A percentile compares a stretch with the other conserved stretches of the same genome.
These are phyloP conservation scores for Petunia hybrid DNA, from an alignment of 305 asterid genomes.

Conservation along the genomic window DNA sequence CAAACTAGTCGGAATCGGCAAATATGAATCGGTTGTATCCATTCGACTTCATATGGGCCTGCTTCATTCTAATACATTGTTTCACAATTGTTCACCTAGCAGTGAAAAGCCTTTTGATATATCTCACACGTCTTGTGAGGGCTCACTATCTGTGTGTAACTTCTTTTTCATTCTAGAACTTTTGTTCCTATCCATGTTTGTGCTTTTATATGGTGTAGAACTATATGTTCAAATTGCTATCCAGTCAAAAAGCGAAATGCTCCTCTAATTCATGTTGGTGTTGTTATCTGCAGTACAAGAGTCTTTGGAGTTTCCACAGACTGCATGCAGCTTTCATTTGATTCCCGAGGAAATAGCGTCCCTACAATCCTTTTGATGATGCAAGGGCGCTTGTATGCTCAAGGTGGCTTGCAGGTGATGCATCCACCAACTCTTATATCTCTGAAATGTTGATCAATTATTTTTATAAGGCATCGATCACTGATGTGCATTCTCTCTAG, in stretches of 20 bases:
- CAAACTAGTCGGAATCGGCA: neutral
- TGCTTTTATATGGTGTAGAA: neutral
- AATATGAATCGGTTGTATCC: neutral
- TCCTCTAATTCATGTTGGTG: slow-evolving; percentile 16
- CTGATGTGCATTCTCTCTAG: neutral
- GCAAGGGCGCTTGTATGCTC: slow-evolving; percentile 76
- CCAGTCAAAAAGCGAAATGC: neutral
- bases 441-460: neutral
- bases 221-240: neutral
- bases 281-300: slow-evolving; percentile 59
- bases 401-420: slow-evolving; percentile 78
- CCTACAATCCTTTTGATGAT: slow-evolving; percentile 92
- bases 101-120: neutral
- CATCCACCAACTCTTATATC: slow-evolving; percentile 5
- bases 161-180: neutral
- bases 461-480: neutral
- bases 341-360: slow-evolving; percentile 83
- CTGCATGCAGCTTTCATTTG: slow-evolving; percentile 94
- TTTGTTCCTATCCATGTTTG: neutral
- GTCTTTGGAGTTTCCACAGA: slow-evolving; percentile 96
- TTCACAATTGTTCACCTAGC: neutral
- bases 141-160: neutral
- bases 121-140: neutral
- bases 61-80: neutral
- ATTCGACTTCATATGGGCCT: neutral